Evolutionary conservation across 192 early-diverging fungal genomes (phyloP), one percentile per base, ranked within the genome.

Genomic region (Borealophlyctis nickersoniae): DNA sequence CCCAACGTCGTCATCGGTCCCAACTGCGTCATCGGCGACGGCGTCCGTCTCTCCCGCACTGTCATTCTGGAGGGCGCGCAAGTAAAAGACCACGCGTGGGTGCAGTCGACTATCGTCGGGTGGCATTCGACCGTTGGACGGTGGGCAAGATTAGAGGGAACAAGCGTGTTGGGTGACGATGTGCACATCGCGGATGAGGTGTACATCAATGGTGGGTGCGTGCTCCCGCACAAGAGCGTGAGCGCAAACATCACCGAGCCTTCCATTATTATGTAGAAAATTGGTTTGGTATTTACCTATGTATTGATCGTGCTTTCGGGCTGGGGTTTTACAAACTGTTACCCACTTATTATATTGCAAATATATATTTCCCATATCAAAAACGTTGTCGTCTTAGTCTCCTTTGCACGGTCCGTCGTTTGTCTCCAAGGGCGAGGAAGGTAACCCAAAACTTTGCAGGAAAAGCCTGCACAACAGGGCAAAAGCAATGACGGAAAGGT

Each of bases 1-100:
- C 97, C 97, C 49, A 93, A 98, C 72, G 97, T 99, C 27, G 89
- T 92, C 4, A 89, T 99, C 73, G 97, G 95, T 32, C 93, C 95
- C 23, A 88, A 88, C 56, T 89, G 85, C 29, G 82, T 90, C 19
- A 83, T 99, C 62, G 96, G 96, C 62, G 88, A 96, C 71, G 96
- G 96, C 70, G 96, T 98, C 39, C 79, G 96, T 62, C 82, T 99
- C 58, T 87, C 86, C 78, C 86, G 89, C 54, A 87, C 89, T 62
- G 94, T 97, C 36, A 74, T 99, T 23, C 78, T 99, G 81, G 89
- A 94, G 66, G 88, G 86, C 54, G 81, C 88, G 13, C 73, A 78
- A 33, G 81, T 99, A 65, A 92, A 88, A 74, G 94, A 96, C 72
- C 89, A 86, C 72, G 89, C 92, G 13, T 97, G 92, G 92, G 78